Conservation (phyloP, 441 rosid genomes). For the Eutrema salsugineum region DNA sequence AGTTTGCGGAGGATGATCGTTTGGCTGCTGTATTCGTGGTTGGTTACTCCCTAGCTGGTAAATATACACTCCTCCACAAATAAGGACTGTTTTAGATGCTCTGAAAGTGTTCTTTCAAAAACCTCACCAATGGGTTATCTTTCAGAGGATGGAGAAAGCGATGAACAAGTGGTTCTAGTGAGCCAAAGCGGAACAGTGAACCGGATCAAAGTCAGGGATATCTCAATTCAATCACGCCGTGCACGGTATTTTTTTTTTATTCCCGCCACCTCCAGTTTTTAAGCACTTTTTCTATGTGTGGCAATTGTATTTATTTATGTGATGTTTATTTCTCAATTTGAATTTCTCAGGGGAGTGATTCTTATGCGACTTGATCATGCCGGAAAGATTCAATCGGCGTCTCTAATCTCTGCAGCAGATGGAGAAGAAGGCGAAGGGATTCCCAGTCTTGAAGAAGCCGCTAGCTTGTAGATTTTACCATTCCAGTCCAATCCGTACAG, state of each 20-base stretch:
- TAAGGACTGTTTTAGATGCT: background rate
- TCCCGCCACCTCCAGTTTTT: background rate
- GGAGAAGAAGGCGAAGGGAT: conserved; percentile 34
- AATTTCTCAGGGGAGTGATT: conserved; percentile 71
- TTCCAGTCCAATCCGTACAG: conserved; percentile 8
- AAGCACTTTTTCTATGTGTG: background rate
- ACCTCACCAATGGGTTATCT: background rate
- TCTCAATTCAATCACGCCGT: conserved; percentile 85
- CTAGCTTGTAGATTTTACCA: conserved; percentile 20
- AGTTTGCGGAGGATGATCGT: conserved; percentile 75
- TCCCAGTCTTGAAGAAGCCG: conserved; percentile 18
- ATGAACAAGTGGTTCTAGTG: conserved; percentile 90
- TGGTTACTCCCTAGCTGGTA: conserved; percentile 87
- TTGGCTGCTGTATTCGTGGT: conserved; percentile 89
- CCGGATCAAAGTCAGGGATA: conserved; percentile 89
- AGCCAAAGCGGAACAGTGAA: conserved; percentile 95
- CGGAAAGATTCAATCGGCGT: conserved; percentile 92
- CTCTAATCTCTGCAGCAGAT: conserved; percentile 71
- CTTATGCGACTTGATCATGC: conserved; percentile 87
- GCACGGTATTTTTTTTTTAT: conserved; percentile 50
- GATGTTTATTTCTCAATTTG: background rate
- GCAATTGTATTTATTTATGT: background rate
- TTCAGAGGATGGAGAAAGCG: conserved; percentile 88
- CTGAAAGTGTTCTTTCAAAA: background rate
- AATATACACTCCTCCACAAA: background rate